These are phyloP conservation scores for Quercus variabilis DNA, from an alignment of 306 rosid genomes.

Conservation along the genomic window DNA sequence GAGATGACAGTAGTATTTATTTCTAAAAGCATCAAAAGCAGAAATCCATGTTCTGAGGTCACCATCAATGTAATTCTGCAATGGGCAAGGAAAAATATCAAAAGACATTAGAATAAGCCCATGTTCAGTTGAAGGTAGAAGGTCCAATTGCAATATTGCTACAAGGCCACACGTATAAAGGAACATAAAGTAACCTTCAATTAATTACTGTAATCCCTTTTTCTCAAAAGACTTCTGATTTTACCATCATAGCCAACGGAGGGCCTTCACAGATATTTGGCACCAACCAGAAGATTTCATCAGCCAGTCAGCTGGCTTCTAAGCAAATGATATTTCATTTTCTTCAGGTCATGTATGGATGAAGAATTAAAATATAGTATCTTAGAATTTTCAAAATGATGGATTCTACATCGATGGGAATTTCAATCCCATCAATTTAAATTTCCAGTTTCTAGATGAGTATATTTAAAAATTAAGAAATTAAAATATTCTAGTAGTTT, in stretches of 20 bases:
- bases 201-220: background rate
- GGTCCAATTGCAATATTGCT: background rate
- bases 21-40: background rate
- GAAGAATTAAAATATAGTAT: no score
- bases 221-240: background rate
- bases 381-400: no score
- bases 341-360: background rate
- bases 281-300: background rate
- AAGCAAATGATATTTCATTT: background rate
- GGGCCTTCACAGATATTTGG: background rate
- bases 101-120: background rate
- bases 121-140: background rate
- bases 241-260: background rate
- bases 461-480: no score
- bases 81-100: background rate
- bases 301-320: background rate
- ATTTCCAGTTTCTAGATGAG: no score
- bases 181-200: background rate
- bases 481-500: no score
- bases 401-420: no score
- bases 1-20: background rate
- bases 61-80: conserved; percentile 1
- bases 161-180: background rate
- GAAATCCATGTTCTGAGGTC: background rate
- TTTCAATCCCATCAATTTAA: no score